Percentiles rank a stretch among this genome's conserved stretches.
Evolutionary conservation across 768 basidiomycete species (phyloP).

Genomic region (Lyophyllum semitale): DNA sequence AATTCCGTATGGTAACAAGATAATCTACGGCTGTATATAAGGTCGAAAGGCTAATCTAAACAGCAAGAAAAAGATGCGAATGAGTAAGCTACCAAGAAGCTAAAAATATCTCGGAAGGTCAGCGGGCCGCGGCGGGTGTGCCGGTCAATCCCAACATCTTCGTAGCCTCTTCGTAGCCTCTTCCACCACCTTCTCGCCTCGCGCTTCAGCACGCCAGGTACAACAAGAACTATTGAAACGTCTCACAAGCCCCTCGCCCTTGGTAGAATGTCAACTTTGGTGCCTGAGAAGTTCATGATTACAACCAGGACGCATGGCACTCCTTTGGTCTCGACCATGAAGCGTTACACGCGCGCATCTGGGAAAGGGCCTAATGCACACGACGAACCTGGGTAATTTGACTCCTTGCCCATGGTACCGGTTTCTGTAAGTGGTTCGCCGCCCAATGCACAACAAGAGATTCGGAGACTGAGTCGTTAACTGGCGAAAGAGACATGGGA

Average conservation of each 20-base stretch:
- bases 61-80: no score
- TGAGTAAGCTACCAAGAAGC: no score
- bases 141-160: no score
- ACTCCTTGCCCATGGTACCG: conserved; percentile 29
- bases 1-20: no score
- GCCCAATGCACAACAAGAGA: background rate
- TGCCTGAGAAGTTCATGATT: conserved; percentile 29
- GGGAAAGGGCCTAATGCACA: background rate
- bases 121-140: no score
- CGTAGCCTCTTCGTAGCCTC: background rate
- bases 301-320: conserved; percentile 28
- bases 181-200: background rate
- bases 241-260: background rate
- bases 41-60: no score
- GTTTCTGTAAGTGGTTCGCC: conserved; percentile 27
- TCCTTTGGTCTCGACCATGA: conserved; percentile 27
- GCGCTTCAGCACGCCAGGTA: background rate
- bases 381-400: conserved; percentile 23
- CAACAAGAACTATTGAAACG: background rate
- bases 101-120: no score
- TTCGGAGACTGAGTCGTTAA: background rate
- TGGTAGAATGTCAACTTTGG: background rate
- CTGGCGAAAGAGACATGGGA: conserved; percentile 43
- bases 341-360: conserved; percentile 24
- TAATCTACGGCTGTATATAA: no score